These are phyloP conservation scores for Penicillium canariense DNA, from an alignment of 495 filamentous ascomycete species.

Conservation along the genomic window DNA sequence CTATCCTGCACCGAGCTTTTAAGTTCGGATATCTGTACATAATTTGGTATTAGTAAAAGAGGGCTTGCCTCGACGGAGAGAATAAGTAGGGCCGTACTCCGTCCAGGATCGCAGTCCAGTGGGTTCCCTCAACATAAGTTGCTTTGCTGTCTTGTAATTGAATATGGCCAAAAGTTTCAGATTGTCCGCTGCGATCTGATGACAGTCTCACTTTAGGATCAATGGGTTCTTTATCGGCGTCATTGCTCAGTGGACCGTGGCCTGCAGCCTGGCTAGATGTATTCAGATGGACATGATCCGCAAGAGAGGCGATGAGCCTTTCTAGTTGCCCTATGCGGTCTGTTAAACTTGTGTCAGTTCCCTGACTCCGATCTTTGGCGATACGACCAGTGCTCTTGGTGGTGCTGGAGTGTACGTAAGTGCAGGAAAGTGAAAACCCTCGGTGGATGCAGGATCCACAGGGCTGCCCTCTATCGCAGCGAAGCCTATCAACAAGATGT, in stretches of 20 bases:
- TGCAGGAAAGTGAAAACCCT: constrained; percentile 28
- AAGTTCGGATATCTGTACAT: constrained; percentile 79
- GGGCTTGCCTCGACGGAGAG: constrained; percentile 7
- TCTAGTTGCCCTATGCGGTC: constrained; percentile 30
- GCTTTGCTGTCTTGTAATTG: constrained; percentile 11
- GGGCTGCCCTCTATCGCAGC: constrained; percentile 31
- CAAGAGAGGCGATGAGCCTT: constrained; percentile 22
- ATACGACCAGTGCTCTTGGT: background rate
- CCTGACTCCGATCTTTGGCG: background rate
- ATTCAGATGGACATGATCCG: constrained; percentile 15
- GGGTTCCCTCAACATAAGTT: constrained; percentile 28
- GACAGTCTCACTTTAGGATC: background rate
- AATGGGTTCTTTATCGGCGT: background rate
- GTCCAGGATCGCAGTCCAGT: constrained; percentile 33
- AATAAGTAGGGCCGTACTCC: too few relatives aligned
- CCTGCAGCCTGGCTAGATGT: background rate
- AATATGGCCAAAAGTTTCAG: constrained; percentile 11
- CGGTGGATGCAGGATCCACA: constrained; percentile 30
- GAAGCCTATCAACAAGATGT: constrained; percentile 14
- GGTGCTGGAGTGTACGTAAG: constrained; percentile 13
- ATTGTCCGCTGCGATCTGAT: background rate
- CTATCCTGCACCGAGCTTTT: constrained; percentile 70
- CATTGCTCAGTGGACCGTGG: background rate
- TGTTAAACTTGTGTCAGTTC: constrained; percentile 11
- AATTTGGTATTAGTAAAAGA: background rate